These are phyloP conservation scores for Conringia planisiliqua DNA, from an alignment of 345 rosid species.

Conservation along the genomic window DNA sequence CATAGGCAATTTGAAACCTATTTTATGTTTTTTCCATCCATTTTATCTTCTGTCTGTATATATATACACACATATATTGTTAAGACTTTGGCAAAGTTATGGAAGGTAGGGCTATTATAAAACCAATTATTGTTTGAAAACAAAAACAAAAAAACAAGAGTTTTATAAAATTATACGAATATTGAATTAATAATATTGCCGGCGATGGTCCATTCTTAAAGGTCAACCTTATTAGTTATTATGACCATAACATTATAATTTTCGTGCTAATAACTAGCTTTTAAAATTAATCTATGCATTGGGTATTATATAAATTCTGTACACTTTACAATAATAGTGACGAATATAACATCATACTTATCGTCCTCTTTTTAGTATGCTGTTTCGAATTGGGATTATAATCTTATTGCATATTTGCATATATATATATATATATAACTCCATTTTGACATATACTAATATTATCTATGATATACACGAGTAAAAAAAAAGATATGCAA, in stretches of 20 bases:
- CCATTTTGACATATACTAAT: background rate
- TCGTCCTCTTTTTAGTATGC: background rate
- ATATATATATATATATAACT: background rate
- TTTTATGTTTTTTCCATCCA: background rate
- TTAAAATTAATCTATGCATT: background rate
- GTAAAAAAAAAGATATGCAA: background rate
- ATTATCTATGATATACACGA: background rate
- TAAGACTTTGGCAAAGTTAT: conserved; percentile 5
- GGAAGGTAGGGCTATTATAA: conserved; percentile 16
- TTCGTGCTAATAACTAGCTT: background rate
- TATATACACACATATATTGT: background rate
- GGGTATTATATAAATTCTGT: background rate
- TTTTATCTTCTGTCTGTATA: background rate
- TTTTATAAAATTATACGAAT: background rate
- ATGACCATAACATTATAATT: background rate
- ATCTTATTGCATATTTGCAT: too few species aligned
- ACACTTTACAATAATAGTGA: background rate
- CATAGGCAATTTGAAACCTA: conserved; percentile 20
- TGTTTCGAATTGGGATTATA: background rate
- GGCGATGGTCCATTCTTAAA: conserved; percentile 8
- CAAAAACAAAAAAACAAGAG: background rate
- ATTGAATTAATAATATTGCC: background rate
- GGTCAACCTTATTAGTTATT: conserved; percentile 5
- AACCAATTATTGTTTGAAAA: conserved; percentile 24
- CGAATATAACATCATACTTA: background rate